Evolutionary conservation across 306 rosid species (phyloP).

Genomic region (Quercus parvula): DNA sequence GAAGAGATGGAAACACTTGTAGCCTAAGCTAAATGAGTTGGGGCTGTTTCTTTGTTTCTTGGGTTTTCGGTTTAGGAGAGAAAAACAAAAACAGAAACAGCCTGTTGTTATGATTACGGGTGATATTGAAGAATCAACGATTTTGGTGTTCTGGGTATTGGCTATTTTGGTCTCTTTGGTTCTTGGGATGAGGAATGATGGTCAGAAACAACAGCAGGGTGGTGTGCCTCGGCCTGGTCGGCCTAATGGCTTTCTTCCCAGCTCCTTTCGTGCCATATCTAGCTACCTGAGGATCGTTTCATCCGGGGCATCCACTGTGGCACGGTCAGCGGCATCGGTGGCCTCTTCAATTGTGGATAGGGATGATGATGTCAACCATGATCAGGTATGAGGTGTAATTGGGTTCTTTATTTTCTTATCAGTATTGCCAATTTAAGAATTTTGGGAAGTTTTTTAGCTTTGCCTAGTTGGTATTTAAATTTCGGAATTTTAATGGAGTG

Average conservation of each 20-base stretch:
- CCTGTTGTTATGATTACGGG: slow-evolving; percentile 65
- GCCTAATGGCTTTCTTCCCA: slow-evolving; percentile 71
- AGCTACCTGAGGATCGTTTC: slow-evolving; percentile 85
- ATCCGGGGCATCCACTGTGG: slow-evolving; percentile 92
- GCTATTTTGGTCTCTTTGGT: slow-evolving; percentile 39
- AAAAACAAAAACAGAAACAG: slow-evolving; percentile 36
- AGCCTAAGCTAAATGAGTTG: slow-evolving; percentile 28
- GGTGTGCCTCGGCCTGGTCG: slow-evolving; percentile 45
- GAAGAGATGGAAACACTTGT: slow-evolving; percentile 50
- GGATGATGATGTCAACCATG: slow-evolving; percentile 66
- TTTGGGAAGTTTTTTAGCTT: slow-evolving; percentile 5
- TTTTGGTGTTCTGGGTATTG: slow-evolving; percentile 42
- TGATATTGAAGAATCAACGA: slow-evolving; percentile 49
- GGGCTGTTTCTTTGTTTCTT: slow-evolving; percentile 46
- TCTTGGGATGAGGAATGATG: slow-evolving; percentile 92
- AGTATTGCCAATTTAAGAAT: background rate
- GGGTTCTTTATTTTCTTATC: background rate
- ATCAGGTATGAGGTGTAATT: slow-evolving; percentile 55
- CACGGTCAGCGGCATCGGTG: slow-evolving; percentile 87
- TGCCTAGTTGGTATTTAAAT: background rate
- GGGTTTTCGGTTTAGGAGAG: slow-evolving; percentile 26
- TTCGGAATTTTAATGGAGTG: background rate
- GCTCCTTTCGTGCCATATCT: slow-evolving; percentile 79
- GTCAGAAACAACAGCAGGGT: slow-evolving; percentile 67
- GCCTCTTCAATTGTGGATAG: slow-evolving; percentile 87